phyloP scores from a whole-genome alignment of 1,284 basidiomycete species.

The Vanrija sp. region DNA sequence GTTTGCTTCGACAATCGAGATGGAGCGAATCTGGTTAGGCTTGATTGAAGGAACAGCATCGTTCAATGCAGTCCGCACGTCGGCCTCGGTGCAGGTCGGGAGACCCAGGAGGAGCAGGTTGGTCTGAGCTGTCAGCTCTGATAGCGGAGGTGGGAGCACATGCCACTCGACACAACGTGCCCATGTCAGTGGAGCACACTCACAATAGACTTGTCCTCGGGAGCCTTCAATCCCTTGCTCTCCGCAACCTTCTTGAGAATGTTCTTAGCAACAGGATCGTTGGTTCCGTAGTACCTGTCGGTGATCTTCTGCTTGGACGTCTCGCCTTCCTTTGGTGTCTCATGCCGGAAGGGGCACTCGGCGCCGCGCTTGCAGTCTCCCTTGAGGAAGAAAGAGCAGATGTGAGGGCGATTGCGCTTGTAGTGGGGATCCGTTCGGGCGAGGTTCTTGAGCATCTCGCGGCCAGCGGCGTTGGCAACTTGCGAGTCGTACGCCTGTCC shows the following conservation, averaged over 20 bases:
- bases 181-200: conserved; percentile 32
- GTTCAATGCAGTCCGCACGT: conserved; percentile 70
- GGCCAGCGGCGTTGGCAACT: conserved; percentile 70
- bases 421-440: conserved; percentile 93
- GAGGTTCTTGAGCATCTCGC: conserved; percentile 91
- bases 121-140: conserved; percentile 55
- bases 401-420: conserved; percentile 88
- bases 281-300: conserved; percentile 84
- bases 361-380: conserved; percentile 87
- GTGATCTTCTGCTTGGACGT: conserved; percentile 73
- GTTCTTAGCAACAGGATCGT: conserved; percentile 86
- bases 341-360: conserved; percentile 93
- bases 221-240: conserved; percentile 75
- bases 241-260: conserved; percentile 72
- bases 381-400: conserved; percentile 94
- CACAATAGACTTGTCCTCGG: conserved; percentile 81
- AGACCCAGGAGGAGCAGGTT: conserved; percentile 88
- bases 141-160: no score
- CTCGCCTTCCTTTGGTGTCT: conserved; percentile 64
- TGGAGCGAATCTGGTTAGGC: conserved; percentile 67
- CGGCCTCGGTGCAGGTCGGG: conserved; percentile 67
- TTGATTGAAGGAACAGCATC: conserved; percentile 67
- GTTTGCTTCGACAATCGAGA: conserved; percentile 69
- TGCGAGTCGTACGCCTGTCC: conserved; percentile 58
- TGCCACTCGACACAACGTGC: no score